A percentile compares a stretch with the other conserved stretches of the same genome.
These are phyloP conservation scores for Flammula alnicola DNA, from an alignment of 1,284 basidiomycete genomes.

Conservation along the genomic window DNA sequence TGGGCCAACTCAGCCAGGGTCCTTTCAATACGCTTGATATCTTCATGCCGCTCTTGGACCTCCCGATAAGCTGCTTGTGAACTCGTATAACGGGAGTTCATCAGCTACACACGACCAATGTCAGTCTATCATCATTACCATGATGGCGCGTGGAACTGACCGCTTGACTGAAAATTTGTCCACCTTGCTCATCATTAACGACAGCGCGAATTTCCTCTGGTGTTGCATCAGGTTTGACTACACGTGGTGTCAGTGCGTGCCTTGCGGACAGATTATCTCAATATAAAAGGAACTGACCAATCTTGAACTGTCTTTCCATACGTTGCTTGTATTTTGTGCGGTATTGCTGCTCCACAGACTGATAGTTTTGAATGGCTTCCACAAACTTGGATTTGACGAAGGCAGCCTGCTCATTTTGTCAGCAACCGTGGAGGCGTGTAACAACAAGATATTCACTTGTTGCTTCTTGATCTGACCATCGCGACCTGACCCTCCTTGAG, in stretches of 20 bases:
- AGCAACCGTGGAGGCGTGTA: conserved; percentile 1
- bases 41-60: conserved; percentile 95
- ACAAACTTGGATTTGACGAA: conserved; percentile 83
- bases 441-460: conserved; percentile 57
- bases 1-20: conserved; percentile 94
- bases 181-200: conserved; percentile 83
- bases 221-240: conserved; percentile 94
- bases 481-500: conserved; percentile 70
- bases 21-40: conserved; percentile 93
- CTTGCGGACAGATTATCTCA: conserved; percentile 4
- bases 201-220: conserved; percentile 90
- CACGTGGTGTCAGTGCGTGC: conserved; percentile 1
- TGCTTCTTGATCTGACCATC: conserved; percentile 84
- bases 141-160: conserved; percentile 47
- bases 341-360: conserved; percentile 92
- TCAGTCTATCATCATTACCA: conserved; percentile 5
- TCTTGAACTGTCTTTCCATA: conserved; percentile 96
- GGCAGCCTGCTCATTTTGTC: conserved; percentile 55
- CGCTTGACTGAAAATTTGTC: conserved; percentile 95
- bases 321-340: conserved; percentile 93
- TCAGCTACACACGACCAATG: conserved; percentile 56
- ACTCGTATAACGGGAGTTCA: conserved; percentile 90
- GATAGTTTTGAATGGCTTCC: conserved; percentile 86
- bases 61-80: conserved; percentile 92
- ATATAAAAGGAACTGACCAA: conserved; percentile 56